Evolutionary conservation across 2,329 filamentous ascomycete genomes (phyloP).

Genomic region (Pyrenochaeta sp.): DNA sequence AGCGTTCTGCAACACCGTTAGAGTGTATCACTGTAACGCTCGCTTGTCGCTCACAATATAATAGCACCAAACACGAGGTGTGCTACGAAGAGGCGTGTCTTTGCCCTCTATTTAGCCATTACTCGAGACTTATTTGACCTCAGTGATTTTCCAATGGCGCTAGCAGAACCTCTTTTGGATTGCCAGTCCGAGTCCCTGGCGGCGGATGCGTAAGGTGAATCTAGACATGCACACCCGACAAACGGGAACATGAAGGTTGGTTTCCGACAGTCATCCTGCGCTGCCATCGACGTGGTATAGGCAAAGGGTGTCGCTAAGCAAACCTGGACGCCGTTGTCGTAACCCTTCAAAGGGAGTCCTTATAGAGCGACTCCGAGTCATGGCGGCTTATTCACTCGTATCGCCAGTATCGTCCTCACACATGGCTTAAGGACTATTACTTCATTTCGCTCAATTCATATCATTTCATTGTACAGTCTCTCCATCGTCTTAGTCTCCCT

Average conservation of each 20-base stretch:
- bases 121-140: constrained; percentile 3
- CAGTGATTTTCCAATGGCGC: constrained; percentile 7
- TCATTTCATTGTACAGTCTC: constrained; percentile 5
- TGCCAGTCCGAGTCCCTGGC: constrained; percentile 6
- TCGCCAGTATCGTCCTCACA: not conserved
- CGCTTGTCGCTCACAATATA: too few relatives aligned
- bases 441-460: not conserved
- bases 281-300: not conserved
- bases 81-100: too few relatives aligned
- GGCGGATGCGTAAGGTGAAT: constrained; percentile 11
- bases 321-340: too few relatives aligned
- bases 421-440: constrained; percentile 1
- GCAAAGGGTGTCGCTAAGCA: too few relatives aligned
- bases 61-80: too few relatives aligned
- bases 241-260: constrained; percentile 5
- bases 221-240: constrained; percentile 4
- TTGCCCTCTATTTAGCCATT: too few relatives aligned
- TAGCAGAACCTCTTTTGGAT: constrained; percentile 1
- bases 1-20: too few relatives aligned
- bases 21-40: too few relatives aligned
- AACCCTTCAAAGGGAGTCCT: too few relatives aligned
- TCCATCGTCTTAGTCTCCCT: constrained; percentile 9
- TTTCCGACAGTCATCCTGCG: constrained; percentile 3
- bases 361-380: too few relatives aligned
- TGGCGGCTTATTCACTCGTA: not conserved